Percentiles rank a stretch among this genome's conserved stretches.
Conservation (phyloP, 345 rosid genomes). For the Microcos paniculata region DNA sequence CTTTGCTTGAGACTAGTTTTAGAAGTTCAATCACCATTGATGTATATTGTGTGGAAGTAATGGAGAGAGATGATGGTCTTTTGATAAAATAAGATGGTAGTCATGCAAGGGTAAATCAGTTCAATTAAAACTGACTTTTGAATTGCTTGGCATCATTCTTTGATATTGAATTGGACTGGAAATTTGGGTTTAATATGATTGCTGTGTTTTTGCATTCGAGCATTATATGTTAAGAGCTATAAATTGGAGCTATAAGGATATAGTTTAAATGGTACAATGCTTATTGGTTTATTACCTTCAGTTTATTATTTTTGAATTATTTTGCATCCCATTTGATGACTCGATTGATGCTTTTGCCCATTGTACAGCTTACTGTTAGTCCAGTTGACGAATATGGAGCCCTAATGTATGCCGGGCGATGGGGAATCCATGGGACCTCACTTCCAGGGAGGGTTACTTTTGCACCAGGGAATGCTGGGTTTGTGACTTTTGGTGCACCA, state of each 20-base stretch:
- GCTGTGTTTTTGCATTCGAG: neutral
- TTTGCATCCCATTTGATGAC: neutral
- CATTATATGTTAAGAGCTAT: neutral
- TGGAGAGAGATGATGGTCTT: neutral
- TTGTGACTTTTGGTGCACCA: conserved; percentile 89
- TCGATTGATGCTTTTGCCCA: conserved; percentile 11
- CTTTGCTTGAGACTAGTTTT: neutral
- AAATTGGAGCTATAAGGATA: neutral
- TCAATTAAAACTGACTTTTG: neutral
- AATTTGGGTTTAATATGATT: neutral
- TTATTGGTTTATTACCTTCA: neutral
- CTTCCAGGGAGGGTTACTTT: conserved; percentile 96
- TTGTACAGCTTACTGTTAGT: conserved; percentile 57
- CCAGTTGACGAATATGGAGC: conserved; percentile 87
- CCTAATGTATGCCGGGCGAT: conserved; percentile 85
- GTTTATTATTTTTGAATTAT: conserved; percentile 4
- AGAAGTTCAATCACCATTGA: neutral
- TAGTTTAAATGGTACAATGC: neutral
- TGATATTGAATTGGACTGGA: neutral
- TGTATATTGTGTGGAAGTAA: neutral
- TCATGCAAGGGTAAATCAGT: neutral
- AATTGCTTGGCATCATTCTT: neutral
- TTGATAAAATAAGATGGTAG: neutral
- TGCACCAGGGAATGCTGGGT: conserved; percentile 94
- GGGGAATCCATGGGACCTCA: conserved; percentile 85